Conservation (phyloP, 495 filamentous ascomycete genomes). For the Xylaria bambusicola region DNA sequence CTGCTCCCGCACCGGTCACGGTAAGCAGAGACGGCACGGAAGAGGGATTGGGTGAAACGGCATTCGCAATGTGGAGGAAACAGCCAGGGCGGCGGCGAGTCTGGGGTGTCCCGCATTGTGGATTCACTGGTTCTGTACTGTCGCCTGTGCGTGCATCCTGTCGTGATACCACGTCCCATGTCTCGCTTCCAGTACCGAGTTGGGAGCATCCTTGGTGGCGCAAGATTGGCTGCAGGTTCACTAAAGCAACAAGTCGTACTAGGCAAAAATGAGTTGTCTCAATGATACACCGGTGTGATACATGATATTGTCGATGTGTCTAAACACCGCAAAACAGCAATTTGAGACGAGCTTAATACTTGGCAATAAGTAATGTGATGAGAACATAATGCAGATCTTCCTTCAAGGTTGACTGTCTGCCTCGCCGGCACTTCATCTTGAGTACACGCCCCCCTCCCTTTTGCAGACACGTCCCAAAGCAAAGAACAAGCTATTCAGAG, state of each 20-base stretch:
- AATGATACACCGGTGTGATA: conserved; percentile 4
- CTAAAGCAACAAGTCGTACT: background rate
- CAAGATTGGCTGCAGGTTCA: conserved; percentile 8
- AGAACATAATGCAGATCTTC: no score
- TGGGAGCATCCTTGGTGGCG: background rate
- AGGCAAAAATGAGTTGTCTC: background rate
- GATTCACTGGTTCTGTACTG: conserved; percentile 13
- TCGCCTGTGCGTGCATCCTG: conserved; percentile 15
- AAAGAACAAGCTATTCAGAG: conserved; percentile 7
- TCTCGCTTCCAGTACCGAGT: conserved; percentile 9
- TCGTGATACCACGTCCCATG: conserved; percentile 15
- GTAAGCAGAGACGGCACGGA: conserved; percentile 7
- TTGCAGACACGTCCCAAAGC: background rate
- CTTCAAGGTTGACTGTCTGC: background rate
- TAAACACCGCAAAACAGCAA: background rate
- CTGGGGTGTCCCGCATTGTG: conserved; percentile 11
- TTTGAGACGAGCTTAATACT: conserved; percentile 5
- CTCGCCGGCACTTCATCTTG: background rate
- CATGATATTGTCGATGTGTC: background rate
- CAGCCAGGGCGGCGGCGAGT: conserved; percentile 2
- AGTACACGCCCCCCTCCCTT: background rate
- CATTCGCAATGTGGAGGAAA: conserved; percentile 4
- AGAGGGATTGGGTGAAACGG: background rate
- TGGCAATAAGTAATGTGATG: conserved; percentile 4
- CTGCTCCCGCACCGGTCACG: background rate